A percentile compares a stretch with the other conserved stretches of the same genome.
Conservation (phyloP, 768 basidiomycete genomes). For the Dacryopinax primogenitus region DNA sequence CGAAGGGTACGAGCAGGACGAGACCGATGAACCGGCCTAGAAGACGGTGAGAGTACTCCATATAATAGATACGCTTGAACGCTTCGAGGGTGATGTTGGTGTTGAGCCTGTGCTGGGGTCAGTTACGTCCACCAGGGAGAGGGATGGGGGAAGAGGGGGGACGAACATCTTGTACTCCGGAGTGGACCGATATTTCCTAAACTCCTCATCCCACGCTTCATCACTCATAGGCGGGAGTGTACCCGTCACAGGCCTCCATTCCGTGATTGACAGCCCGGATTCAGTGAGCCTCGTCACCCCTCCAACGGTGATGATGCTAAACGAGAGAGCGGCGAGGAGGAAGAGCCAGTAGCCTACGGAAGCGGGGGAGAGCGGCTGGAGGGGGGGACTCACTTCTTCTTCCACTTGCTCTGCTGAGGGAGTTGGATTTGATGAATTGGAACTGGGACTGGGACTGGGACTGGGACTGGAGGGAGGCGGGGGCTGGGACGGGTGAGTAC, state of each 20-base stretch:
- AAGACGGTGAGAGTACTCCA: constrained; percentile 96
- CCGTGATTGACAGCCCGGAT: constrained; percentile 93
- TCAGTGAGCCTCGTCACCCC: constrained; percentile 95
- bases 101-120: constrained; percentile 50
- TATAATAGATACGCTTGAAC: constrained; percentile 93
- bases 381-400: constrained; percentile 21
- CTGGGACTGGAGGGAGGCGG: neutral
- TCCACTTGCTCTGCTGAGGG: too few relatives aligned
- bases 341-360: constrained; percentile 77
- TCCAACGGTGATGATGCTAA: constrained; percentile 88
- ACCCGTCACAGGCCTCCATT: constrained; percentile 91
- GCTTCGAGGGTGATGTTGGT: constrained; percentile 73
- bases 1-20: constrained; percentile 69
- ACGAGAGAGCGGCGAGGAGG: constrained; percentile 69
- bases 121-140: constrained; percentile 8
- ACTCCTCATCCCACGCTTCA: constrained; percentile 74
- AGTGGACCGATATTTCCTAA: constrained; percentile 84
- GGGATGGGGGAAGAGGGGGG: constrained; percentile 5
- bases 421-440: neutral
- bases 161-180: constrained; percentile 92
- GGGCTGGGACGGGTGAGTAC: constrained; percentile 7
- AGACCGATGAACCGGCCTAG: constrained; percentile 78
- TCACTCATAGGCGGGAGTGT: constrained; percentile 66
- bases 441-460: neutral
- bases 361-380: constrained; percentile 51